These are phyloP conservation scores for Naganishia sp. DNA, from an alignment of 1,284 basidiomycete genomes.

Conservation along the genomic window DNA sequence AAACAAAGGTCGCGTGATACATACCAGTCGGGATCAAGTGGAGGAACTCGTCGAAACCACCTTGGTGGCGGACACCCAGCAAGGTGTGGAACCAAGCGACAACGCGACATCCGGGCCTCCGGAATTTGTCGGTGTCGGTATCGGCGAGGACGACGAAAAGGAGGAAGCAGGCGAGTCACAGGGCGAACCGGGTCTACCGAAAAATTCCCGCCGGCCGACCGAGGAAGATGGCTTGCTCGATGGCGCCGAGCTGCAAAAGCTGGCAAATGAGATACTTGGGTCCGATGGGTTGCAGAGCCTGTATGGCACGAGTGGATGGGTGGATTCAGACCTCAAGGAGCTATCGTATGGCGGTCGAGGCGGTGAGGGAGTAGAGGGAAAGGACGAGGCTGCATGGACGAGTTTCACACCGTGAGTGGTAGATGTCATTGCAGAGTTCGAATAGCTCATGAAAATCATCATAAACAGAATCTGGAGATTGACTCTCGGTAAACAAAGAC, in stretches of 20 bases:
- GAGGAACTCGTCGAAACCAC: conserved; percentile 35
- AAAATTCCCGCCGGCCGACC: conserved; percentile 68
- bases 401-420: conserved; percentile 46
- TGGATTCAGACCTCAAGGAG: conserved; percentile 46
- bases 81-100: conserved; percentile 65
- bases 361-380: conserved; percentile 55
- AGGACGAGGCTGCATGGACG: conserved; percentile 63
- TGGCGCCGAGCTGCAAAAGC: conserved; percentile 61
- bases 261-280: conserved; percentile 56
- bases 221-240: conserved; percentile 71
- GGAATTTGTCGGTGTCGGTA: conserved; percentile 18
- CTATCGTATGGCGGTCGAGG: conserved; percentile 59
- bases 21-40: conserved; percentile 69
- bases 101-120: conserved; percentile 50
- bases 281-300: conserved; percentile 40
- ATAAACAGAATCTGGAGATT: conserved; percentile 63
- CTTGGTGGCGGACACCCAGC: conserved; percentile 51
- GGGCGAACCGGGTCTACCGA: conserved; percentile 61
- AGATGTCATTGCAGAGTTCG: too few relatives aligned
- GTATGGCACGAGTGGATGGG: conserved; percentile 66
- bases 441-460: background rate
- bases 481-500: conserved; percentile 63
- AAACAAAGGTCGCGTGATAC: conserved; percentile 72
- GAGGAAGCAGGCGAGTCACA: conserved; percentile 54
- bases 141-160: conserved; percentile 36